These are phyloP conservation scores for Fusarium sp. DNA, from an alignment of 2,329 filamentous ascomycete genomes.

Conservation along the genomic window DNA sequence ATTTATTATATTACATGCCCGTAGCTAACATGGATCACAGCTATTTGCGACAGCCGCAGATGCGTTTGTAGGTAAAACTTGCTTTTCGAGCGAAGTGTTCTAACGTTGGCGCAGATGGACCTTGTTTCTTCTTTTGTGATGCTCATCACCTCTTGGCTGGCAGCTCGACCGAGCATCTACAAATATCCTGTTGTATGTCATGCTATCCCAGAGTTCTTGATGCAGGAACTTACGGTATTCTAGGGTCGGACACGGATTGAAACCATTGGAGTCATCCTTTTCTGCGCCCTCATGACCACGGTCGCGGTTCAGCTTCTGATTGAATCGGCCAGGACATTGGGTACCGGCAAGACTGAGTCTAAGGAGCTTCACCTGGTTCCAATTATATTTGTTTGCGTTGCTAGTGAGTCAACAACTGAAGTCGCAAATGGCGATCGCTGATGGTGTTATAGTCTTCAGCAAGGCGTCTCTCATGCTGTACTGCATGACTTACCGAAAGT, in stretches of 20 bases:
- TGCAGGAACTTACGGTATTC: background rate
- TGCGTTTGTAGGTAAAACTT: background rate
- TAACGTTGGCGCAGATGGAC: background rate
- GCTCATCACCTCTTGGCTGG: background rate
- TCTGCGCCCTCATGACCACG: background rate
- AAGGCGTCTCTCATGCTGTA: background rate
- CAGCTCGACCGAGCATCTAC: background rate
- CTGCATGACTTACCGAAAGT: background rate
- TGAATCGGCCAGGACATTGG: background rate
- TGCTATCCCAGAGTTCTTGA: background rate
- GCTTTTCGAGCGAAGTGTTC: accelerated
- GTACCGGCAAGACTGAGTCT: background rate
- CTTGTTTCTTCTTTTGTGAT: background rate
- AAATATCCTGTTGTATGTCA: background rate
- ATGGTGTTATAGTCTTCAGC: background rate
- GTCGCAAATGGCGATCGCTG: background rate
- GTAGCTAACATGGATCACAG: background rate
- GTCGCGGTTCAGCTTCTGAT: background rate
- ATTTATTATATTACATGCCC: accelerated
- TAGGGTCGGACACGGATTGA: background rate
- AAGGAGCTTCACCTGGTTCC: background rate
- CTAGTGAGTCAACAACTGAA: background rate
- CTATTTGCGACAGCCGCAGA: background rate
- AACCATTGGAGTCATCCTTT: background rate
- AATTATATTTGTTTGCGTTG: background rate